These are phyloP conservation scores for Nigrograna mackinnonii DNA, from an alignment of 2,329 filamentous ascomycete species.

Conservation along the genomic window DNA sequence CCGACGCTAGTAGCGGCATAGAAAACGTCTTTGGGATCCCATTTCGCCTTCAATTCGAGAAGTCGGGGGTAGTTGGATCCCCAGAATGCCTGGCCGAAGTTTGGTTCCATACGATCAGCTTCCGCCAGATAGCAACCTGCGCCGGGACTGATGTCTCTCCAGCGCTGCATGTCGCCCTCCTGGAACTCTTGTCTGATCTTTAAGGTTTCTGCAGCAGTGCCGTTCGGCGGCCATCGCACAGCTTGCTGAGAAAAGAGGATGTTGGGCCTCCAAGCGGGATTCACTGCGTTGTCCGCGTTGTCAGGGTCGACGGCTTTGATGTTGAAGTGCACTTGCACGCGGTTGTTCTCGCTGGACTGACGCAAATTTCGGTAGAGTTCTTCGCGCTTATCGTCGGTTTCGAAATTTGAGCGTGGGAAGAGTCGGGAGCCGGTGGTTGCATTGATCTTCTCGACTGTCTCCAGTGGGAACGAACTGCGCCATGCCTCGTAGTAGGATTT, in stretches of 20 bases:
- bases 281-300: slow-evolving; percentile 34
- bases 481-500: slow-evolving; percentile 35
- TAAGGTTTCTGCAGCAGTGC: slow-evolving; percentile 26
- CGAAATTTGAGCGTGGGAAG: slow-evolving; percentile 37
- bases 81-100: slow-evolving; percentile 36
- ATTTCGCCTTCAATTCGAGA: slow-evolving; percentile 30
- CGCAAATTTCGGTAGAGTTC: slow-evolving; percentile 29
- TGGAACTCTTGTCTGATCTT: slow-evolving; percentile 30
- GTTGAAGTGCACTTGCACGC: slow-evolving; percentile 40
- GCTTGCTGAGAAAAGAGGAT: slow-evolving; percentile 32
- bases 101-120: slow-evolving; percentile 34
- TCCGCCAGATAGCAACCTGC: slow-evolving; percentile 34
- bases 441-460: slow-evolving; percentile 36
- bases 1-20: slow-evolving; percentile 36
- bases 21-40: slow-evolving; percentile 40
- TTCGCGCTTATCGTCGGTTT: slow-evolving; percentile 33
- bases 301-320: slow-evolving; percentile 33
- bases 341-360: slow-evolving; percentile 36
- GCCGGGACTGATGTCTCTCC: slow-evolving; percentile 34
- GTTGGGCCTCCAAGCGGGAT: slow-evolving; percentile 30
- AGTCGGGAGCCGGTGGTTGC: slow-evolving; percentile 35
- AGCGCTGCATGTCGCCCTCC: slow-evolving; percentile 29
- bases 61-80: slow-evolving; percentile 34
- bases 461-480: slow-evolving; percentile 36
- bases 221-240: slow-evolving; percentile 36